phyloP scores from a whole-genome alignment of 2,329 filamentous ascomycete species.

The Didymella exigua region DNA sequence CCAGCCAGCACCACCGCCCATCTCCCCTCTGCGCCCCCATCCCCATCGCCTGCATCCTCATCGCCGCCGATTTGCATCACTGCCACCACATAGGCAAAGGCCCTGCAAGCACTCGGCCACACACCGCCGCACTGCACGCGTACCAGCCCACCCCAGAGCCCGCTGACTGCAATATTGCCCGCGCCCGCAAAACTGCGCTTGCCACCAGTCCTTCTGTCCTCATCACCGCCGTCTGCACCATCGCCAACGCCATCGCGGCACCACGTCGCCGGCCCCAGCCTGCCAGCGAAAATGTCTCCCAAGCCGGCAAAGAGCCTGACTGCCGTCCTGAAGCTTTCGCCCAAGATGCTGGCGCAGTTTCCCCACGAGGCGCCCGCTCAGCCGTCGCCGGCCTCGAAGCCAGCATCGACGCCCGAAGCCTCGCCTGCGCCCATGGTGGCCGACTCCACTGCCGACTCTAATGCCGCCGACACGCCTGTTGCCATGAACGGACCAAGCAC shows the following conservation, averaged over 20 bases:
- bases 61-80: slow-evolving; percentile 10
- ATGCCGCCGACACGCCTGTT: slow-evolving; percentile 51
- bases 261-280: slow-evolving; percentile 27
- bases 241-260: slow-evolving; percentile 24
- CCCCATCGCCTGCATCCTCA: slow-evolving; percentile 3
- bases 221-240: slow-evolving; percentile 22
- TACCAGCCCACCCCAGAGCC: slow-evolving; percentile 18
- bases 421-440: slow-evolving; percentile 44
- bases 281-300: slow-evolving; percentile 41
- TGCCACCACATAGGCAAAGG: slow-evolving; percentile 10
- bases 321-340: slow-evolving; percentile 43
- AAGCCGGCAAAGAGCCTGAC: slow-evolving; percentile 42
- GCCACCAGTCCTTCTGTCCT: slow-evolving; percentile 7
- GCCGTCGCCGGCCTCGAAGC: slow-evolving; percentile 39
- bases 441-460: slow-evolving; percentile 46
- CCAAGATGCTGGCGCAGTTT: slow-evolving; percentile 38
- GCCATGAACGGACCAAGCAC: slow-evolving; percentile 41
- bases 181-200: slow-evolving; percentile 3
- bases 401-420: slow-evolving; percentile 44
- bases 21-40: slow-evolving; percentile 5
- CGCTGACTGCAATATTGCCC: slow-evolving; percentile 16
- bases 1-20: slow-evolving; percentile 4
- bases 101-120: not conserved
- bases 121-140: slow-evolving; percentile 10
- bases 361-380: slow-evolving; percentile 35